These are phyloP conservation scores for Populus simonii DNA, from an alignment of 345 rosid species.

Conservation along the genomic window DNA sequence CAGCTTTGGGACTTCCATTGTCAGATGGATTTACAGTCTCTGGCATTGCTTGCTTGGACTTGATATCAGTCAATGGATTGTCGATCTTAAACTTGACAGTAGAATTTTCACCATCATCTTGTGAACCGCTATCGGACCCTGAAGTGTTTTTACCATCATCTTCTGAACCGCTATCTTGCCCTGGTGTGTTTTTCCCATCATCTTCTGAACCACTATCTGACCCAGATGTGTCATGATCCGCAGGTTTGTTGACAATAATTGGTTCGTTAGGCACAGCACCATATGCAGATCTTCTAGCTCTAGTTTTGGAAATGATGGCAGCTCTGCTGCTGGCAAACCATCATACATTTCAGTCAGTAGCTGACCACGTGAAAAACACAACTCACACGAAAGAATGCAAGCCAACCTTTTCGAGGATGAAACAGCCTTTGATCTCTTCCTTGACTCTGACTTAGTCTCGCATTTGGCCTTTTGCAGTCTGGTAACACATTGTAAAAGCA, in stretches of 20 bases:
- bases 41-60: background rate
- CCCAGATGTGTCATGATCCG: background rate
- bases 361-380: background rate
- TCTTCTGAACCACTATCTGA: background rate
- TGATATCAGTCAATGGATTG: background rate
- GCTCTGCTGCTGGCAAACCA: slow-evolving; percentile 21
- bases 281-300: slow-evolving; percentile 1
- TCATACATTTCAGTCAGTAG: background rate
- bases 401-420: slow-evolving; percentile 33
- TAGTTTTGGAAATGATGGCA: slow-evolving; percentile 11
- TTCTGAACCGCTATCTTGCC: background rate
- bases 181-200: background rate
- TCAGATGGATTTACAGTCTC: background rate
- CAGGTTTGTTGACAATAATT: background rate
- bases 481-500: slow-evolving; percentile 17
- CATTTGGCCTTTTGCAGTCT: slow-evolving; percentile 34
- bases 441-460: slow-evolving; percentile 16
- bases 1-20: background rate
- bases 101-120: slow-evolving; percentile 3
- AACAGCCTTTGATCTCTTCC: slow-evolving; percentile 14
- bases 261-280: slow-evolving; percentile 2
- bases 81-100: slow-evolving; percentile 1
- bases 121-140: too few relatives aligned
- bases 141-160: background rate
- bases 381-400: background rate